These are phyloP conservation scores for Rhodomyrtus tomentosa DNA, from an alignment of 345 rosid species.

Conservation along the genomic window DNA sequence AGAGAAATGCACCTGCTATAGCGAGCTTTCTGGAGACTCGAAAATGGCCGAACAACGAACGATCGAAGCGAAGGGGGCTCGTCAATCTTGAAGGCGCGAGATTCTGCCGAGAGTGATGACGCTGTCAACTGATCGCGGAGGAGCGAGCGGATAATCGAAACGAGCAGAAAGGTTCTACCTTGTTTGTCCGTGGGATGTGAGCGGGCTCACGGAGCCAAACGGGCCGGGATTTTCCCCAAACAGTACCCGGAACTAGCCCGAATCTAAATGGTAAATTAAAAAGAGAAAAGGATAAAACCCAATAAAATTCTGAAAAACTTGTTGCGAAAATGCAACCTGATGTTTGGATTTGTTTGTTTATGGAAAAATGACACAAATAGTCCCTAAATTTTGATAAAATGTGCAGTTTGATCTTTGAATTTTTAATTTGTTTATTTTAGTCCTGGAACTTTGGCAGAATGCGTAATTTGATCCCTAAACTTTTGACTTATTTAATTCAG, in stretches of 20 bases:
- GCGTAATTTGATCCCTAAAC: no score
- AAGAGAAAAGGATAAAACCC: neutral
- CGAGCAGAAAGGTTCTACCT: neutral
- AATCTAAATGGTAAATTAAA: neutral
- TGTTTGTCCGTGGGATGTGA: neutral
- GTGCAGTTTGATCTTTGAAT: no score
- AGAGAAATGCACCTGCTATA: neutral
- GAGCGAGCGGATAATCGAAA: neutral
- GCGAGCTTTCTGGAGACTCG: neutral
- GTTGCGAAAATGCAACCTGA: neutral
- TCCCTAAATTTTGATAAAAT: no score
- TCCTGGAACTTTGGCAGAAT: no score
- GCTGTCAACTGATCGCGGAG: neutral
- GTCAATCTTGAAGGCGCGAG: neutral
- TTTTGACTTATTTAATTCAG: no score
- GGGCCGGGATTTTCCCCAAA: neutral
- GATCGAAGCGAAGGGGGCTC: neutral
- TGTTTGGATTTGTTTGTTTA: neutral
- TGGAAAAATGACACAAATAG: no score
- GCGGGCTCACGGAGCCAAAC: neutral
- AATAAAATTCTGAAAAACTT: neutral
- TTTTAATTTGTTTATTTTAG: no score
- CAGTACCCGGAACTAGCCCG: neutral
- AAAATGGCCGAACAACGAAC: neutral
- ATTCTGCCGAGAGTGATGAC: neutral